Evolutionary conservation across 164 flowering plant genomes (phyloP).

Genomic region (Kingdonia uniflora): DNA sequence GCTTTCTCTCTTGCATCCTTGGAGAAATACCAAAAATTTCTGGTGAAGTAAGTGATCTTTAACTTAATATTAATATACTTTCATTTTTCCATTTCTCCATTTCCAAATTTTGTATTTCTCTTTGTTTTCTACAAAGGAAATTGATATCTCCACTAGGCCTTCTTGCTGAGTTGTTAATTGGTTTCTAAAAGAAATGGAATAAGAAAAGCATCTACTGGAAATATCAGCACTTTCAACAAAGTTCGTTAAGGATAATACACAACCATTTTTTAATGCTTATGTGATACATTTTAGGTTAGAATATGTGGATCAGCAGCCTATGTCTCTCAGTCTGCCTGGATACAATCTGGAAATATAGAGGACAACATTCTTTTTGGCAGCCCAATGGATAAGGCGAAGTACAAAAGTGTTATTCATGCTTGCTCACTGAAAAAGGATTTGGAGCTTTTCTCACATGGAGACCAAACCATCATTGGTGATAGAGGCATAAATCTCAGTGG

Average conservation of each 20-base stretch:
- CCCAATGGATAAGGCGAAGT: conserved; percentile 81
- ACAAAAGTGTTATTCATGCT: conserved; percentile 75
- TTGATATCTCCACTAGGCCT: too few species aligned
- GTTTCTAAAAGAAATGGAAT: background rate
- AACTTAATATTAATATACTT: too few species aligned
- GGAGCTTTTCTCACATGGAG: conserved; percentile 91
- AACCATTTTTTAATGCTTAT: conserved; percentile 1
- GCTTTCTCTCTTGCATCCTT: conserved; percentile 91
- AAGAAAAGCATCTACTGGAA: background rate
- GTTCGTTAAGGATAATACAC: too few species aligned
- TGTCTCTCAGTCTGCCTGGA: conserved; percentile 99
- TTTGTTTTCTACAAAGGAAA: too few species aligned
- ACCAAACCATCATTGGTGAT: conserved; percentile 96
- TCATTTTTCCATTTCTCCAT: too few species aligned
- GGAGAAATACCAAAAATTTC: conserved; percentile 90
- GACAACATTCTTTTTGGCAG: conserved; percentile 95
- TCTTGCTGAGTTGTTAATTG: too few species aligned
- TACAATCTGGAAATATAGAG: conserved; percentile 95
- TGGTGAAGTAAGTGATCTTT: conserved; percentile 66
- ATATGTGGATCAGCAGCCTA: conserved; percentile 90
- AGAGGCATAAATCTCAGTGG: conserved; percentile 99
- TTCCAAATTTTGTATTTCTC: too few species aligned
- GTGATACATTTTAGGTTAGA: conserved; percentile 45
- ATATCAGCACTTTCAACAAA: too few species aligned
- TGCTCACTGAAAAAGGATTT: conserved; percentile 89